phyloP scores from a whole-genome alignment of 1,139 yeast species.

The Kluyveromyces marxianus region DNA sequence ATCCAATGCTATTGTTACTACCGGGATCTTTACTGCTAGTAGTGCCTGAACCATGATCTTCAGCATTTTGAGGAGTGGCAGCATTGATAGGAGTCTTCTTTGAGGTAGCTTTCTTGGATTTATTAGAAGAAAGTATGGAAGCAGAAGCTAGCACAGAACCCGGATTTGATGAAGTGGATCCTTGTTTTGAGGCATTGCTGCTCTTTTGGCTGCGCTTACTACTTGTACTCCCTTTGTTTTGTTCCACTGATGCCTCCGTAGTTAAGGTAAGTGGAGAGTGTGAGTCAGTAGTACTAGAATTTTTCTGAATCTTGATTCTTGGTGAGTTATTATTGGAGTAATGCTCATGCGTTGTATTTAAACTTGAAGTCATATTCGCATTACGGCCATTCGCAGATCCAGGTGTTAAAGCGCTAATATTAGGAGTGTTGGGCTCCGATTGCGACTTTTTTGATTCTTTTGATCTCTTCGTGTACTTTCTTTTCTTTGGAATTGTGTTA shows the following conservation, averaged over 20 bases:
- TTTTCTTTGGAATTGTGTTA: conserved; percentile 8
- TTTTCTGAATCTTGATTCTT: neutral
- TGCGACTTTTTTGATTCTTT: conserved; percentile 2
- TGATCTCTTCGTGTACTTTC: conserved; percentile 6
- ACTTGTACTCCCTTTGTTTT: neutral
- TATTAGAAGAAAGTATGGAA: neutral
- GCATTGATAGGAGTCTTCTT: neutral
- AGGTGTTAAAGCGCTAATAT: conserved; percentile 6
- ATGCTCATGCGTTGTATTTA: conserved; percentile 3
- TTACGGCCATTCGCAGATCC: neutral
- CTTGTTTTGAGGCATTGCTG: neutral
- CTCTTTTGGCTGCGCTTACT: neutral
- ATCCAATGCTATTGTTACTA: conserved; percentile 4
- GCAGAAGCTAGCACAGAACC: too few species aligned
- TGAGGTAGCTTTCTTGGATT: neutral
- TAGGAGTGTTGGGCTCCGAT: conserved; percentile 7
- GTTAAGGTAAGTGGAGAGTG: neutral
- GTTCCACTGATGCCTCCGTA: neutral
- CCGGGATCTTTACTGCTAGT: conserved; percentile 8
- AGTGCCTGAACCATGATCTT: conserved; percentile 8
- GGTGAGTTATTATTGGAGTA: conserved; percentile 1
- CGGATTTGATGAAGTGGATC: neutral
- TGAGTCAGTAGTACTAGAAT: neutral
- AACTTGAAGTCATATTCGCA: neutral
- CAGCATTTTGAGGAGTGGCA: conserved; percentile 4